Base-by-base conservation (phyloP, 495 filamentous ascomycete species). In the Neurospora discreta region DNA sequence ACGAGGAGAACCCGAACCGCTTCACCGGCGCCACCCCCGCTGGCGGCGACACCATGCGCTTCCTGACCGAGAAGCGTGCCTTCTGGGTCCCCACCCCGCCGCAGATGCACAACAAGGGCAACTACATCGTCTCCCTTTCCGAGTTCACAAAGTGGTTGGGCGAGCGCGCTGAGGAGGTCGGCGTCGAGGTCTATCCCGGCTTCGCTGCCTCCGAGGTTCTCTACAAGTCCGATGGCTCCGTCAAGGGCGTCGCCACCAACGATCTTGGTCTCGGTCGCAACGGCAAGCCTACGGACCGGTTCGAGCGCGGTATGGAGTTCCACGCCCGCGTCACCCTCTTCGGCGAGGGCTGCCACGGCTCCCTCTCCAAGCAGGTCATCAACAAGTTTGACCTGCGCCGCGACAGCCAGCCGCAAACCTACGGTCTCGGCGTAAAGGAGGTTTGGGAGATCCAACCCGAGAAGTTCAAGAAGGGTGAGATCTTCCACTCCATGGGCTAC, bases 291-390 rank as follows among this genome's bases (percentile, higher is more conserved):
- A 99, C 97, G 82, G 87, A 95, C 33, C 89, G 81, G n/a, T 99
- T 97, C 76, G 94, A 98, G 82, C 84, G 95, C 68, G 95, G 95
- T 52, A 99, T 99, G 95, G 95, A 97, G 82, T 99, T 99, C 80
- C 93, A 98, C 79, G 96, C 96, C 3, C 85, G 94, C 68, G 87
- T 94, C 65, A 99, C 95, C 3, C 84, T 99, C n/a, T 92, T 99
- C 68, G 95, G 87, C 5, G 95, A 99, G 82, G 95, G 95, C 52
- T 98, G 96, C 77, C 95, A 99, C 78, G 95, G 95, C 40, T 97
- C 93, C 83, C 82, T 99, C 80, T 94, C 91, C 40, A 99, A 99
- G 84, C 92, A 97, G 81, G 91, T 97, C 60, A 91, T 92, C 73
- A 97, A 96, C 82, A 98, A 97, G 78, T 99, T 91, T 73, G 94